Base-by-base conservation (phyloP, 495 filamentous ascomycete species). In the Trichoderma orchidacearum region DNA sequence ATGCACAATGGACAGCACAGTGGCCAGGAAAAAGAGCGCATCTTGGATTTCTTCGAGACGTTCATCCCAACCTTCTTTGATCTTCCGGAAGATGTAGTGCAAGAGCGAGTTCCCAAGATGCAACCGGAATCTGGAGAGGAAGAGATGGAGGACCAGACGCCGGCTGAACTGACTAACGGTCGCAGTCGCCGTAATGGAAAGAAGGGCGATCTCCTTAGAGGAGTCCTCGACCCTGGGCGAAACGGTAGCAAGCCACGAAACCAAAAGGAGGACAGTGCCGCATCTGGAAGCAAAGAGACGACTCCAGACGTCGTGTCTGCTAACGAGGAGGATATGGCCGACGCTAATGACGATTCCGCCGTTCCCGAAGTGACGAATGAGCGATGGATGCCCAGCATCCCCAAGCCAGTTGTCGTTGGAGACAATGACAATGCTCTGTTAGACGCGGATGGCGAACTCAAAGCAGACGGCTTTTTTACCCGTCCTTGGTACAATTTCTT, bases 51-150 rank as follows among this genome's bases (percentile, higher is more conserved):
- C 68, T 82, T 96, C 60, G 86, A 89, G 64, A 85, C 85, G 27
- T 96, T 97, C 60, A 81, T 97, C 55, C 84, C 90, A 0, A 72
- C 82, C 1, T 97, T 97, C 75, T 96, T 96, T 60, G 89, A 86
- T 38, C 74, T 97, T 59, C 80, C 92, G 50, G 79, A 80, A 3
- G 83, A 86, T 7, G 79, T 77, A 18, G 88, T 96, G 57, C 80
- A 87, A 57, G 78, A 85, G n/a, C 80, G 81, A 54, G 82, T 95
- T 60, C 80, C 81, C 56, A 86, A 87, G 60, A 79, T 88, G 28
- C 80, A 84, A 25, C 67, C 80, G 60, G 58, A 83, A 67, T 72
- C 80, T 66, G 65, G 77, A 62, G 68, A 85, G 28, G 85, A 91
- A 59, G 90, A 95, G 56, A 75, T 76, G 11, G 85, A 88, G 17